Evolutionary conservation across 768 basidiomycete species (phyloP), one percentile per base, ranked within the genome.

Genomic region (Pleurotus eryngii): DNA sequence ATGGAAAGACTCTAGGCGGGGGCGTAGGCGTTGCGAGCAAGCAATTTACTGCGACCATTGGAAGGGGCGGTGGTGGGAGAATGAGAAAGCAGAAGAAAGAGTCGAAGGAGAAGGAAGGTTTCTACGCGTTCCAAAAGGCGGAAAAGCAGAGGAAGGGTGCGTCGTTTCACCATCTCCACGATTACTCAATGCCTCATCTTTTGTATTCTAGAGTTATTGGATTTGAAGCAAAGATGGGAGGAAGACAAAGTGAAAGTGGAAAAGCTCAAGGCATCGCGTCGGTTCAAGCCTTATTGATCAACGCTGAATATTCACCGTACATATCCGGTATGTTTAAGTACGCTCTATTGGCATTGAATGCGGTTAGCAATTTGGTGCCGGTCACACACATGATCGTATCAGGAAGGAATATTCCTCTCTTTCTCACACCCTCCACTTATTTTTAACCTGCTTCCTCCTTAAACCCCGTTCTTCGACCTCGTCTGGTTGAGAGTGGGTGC

Each of bases 61-160:
- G 68, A 58, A 84, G 79, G 71, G 84, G 18, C 62, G 69, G 39
- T 68, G 67, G n/a, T 20, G 55, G 45, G 74, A 63, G 74, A 57
- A 63, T 71, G 75, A 63, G 71, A 46, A 77, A 72, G 51, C 76
- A 74, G 60, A 82, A 81, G 72, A 84, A 81, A 68, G 80, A 81
- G 59, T 76, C 78, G 62, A 84, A 85, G 69, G 86, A 89, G 70
- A 89, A 86, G 66, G 82, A 81, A 47, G 80, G 81, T 3, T 95
- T 97, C 67, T 96, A 98, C 70, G 86, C 85, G 22, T 96, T 95
- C 80, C 93, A 97, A 70, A 85, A 86, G 66, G 88, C 87, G 48
- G 95, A 95, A 71, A 89, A 89, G 74, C 95, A 95, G 70, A 76
- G 92, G 57, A 82, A 87, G 70, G 86, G 94, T 95, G 63, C 56